These are phyloP conservation scores for Heimioporus sp. DNA, from an alignment of 768 basidiomycete genomes.

Conservation along the genomic window DNA sequence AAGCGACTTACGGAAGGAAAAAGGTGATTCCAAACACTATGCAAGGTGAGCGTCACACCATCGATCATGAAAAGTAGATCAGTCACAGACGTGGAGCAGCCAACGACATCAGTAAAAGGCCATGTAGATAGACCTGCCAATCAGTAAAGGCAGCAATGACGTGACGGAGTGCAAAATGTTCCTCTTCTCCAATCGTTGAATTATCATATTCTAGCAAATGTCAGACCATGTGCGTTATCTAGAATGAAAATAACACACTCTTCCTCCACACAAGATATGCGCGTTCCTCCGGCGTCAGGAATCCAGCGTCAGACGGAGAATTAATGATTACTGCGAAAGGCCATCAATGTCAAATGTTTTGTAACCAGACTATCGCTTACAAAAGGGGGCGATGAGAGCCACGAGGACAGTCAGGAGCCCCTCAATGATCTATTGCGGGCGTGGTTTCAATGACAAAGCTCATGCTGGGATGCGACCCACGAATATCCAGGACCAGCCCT, in stretches of 20 bases:
- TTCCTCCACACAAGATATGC: slow-evolving; percentile 17
- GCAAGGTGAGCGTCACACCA: slow-evolving; percentile 1
- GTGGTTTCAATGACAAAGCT: background rate
- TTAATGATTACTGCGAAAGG: slow-evolving; percentile 52
- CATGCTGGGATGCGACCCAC: slow-evolving; percentile 29
- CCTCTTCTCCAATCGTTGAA: slow-evolving; percentile 38
- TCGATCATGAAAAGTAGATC: background rate
- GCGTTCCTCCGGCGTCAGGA: slow-evolving; percentile 16
- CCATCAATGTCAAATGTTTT: background rate
- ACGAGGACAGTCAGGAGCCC: slow-evolving; percentile 60
- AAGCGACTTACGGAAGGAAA: slow-evolving; percentile 61
- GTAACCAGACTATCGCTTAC: slow-evolving; percentile 27
- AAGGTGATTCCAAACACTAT: slow-evolving; percentile 68
- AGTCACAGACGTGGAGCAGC: slow-evolving; percentile 52
- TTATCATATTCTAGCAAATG: slow-evolving; percentile 42
- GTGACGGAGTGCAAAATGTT: slow-evolving; percentile 54
- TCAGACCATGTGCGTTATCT: slow-evolving; percentile 46
- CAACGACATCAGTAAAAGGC: slow-evolving; percentile 43
- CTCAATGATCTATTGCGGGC: slow-evolving; percentile 13
- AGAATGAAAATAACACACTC: slow-evolving; percentile 5
- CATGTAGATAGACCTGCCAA: slow-evolving; percentile 51
- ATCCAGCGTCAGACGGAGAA: slow-evolving; percentile 26
- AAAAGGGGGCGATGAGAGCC: slow-evolving; percentile 50
- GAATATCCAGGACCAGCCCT: slow-evolving; percentile 72
- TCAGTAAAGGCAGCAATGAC: slow-evolving; percentile 52